Percentiles rank a stretch among this genome's conserved stretches.
Evolutionary conservation across 345 rosid species (phyloP).

Genomic region (Lepidium africanum): DNA sequence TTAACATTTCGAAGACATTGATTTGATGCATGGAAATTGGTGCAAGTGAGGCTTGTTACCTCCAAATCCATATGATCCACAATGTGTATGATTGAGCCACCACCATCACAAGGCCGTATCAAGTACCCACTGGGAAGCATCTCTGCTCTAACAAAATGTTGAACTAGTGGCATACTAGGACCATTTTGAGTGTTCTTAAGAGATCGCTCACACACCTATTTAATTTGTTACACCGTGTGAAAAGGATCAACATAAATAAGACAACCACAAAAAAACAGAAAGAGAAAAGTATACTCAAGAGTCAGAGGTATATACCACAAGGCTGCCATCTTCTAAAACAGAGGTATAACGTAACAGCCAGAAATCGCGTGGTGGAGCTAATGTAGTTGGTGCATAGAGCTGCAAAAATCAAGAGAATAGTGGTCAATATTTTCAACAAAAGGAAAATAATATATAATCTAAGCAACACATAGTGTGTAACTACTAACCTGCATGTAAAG

Average conservation of each 20-base stretch:
- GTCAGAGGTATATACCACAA: slow-evolving; percentile 58
- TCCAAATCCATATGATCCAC: slow-evolving; percentile 99
- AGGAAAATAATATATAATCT: background rate
- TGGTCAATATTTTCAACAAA: background rate
- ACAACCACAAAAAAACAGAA: background rate
- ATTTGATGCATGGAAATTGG: background rate
- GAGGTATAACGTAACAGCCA: slow-evolving; percentile 97
- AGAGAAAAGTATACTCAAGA: background rate
- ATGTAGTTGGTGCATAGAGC: slow-evolving; percentile 97
- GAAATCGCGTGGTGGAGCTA: slow-evolving; percentile 99
- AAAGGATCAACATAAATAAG: background rate
- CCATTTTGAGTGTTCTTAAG: slow-evolving; percentile 94
- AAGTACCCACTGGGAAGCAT: slow-evolving; percentile 96
- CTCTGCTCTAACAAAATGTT: slow-evolving; percentile 98
- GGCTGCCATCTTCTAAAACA: slow-evolving; percentile 97
- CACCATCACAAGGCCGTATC: slow-evolving; percentile 97
- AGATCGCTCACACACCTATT: slow-evolving; percentile 89
- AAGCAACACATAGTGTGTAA: background rate
- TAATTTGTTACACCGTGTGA: background rate
- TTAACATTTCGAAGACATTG: background rate
- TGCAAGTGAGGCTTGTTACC: slow-evolving; percentile 33
- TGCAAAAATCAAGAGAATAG: slow-evolving; percentile 6
- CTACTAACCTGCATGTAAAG: slow-evolving; percentile 87
- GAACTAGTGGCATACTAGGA: slow-evolving; percentile 92
- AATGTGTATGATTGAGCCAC: slow-evolving; percentile 91